Evolutionary conservation across 768 basidiomycete genomes (phyloP).

Genomic region (Boletus reticuloceps): DNA sequence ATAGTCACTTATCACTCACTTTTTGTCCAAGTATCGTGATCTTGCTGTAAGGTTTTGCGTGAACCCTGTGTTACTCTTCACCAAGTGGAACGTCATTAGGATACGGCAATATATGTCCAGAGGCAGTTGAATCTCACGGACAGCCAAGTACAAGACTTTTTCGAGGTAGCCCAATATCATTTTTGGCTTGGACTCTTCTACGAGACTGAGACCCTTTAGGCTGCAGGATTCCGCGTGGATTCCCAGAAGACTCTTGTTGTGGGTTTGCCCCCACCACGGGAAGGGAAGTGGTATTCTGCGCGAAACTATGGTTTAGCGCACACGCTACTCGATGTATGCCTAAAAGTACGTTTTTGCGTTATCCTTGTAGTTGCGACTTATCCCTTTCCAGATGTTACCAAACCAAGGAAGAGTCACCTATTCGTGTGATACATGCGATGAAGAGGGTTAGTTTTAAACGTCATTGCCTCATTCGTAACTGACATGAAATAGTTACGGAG

Average conservation of each 20-base stretch:
- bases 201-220: constrained; percentile 22
- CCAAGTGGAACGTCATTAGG: constrained; percentile 26
- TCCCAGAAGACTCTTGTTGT: constrained; percentile 40
- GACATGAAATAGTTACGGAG: constrained; percentile 25
- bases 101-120: constrained; percentile 43
- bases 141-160: constrained; percentile 42
- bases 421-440: constrained; percentile 20
- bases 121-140: constrained; percentile 41
- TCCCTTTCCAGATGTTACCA: constrained; percentile 39
- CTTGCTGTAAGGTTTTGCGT: constrained; percentile 29
- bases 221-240: constrained; percentile 41
- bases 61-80: neutral
- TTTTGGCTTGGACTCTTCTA: neutral
- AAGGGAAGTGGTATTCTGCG: constrained; percentile 33
- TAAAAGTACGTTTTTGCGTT: constrained; percentile 30
- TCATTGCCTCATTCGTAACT: neutral
- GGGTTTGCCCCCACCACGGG: constrained; percentile 41
- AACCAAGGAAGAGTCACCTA: constrained; percentile 35
- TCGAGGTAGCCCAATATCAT: constrained; percentile 33
- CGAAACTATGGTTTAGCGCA: constrained; percentile 45
- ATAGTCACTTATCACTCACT: neutral
- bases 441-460: constrained; percentile 15
- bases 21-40: constrained; percentile 38
- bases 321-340: constrained; percentile 35
- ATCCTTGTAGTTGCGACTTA: neutral